Evolutionary conservation across 768 basidiomycete species (phyloP).

Genomic region (Tulasnella sp.): DNA sequence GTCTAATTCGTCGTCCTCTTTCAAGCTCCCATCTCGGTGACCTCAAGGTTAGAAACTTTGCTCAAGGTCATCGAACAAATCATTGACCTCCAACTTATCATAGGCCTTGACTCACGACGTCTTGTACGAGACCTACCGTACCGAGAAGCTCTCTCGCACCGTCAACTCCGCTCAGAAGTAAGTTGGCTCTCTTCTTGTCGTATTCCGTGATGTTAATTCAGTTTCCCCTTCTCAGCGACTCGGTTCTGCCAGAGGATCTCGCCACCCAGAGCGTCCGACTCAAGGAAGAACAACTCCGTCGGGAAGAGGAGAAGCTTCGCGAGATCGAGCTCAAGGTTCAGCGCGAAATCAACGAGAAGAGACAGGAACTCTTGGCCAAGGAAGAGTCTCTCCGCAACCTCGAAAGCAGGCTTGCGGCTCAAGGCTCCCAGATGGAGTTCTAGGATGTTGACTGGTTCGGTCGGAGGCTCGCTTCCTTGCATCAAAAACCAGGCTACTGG

Average conservation of each 20-base stretch:
- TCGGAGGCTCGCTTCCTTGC: neutral
- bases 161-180: constrained; percentile 73
- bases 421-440: constrained; percentile 76
- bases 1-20: constrained; percentile 4
- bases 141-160: constrained; percentile 89
- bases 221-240: constrained; percentile 48
- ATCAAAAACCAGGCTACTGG: neutral
- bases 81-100: neutral
- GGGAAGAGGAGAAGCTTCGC: constrained; percentile 96
- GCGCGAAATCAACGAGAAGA: constrained; percentile 94
- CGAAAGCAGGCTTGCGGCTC: constrained; percentile 84
- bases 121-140: constrained; percentile 91
- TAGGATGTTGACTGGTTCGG: constrained; percentile 28
- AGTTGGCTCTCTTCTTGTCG: constrained; percentile 24
- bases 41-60: constrained; percentile 52
- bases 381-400: constrained; percentile 91
- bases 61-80: neutral
- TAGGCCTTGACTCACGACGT: constrained; percentile 81
- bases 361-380: constrained; percentile 92
- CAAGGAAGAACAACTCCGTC: constrained; percentile 96
- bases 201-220: neutral
- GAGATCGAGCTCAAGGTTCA: constrained; percentile 98
- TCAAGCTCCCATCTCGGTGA: constrained; percentile 86
- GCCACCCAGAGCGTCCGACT: constrained; percentile 94
- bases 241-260: constrained; percentile 91